Percentiles rank a stretch among this genome's conserved stretches.
phyloP scores from a whole-genome alignment of 805 yeast genomes.

The Candida maesae region DNA sequence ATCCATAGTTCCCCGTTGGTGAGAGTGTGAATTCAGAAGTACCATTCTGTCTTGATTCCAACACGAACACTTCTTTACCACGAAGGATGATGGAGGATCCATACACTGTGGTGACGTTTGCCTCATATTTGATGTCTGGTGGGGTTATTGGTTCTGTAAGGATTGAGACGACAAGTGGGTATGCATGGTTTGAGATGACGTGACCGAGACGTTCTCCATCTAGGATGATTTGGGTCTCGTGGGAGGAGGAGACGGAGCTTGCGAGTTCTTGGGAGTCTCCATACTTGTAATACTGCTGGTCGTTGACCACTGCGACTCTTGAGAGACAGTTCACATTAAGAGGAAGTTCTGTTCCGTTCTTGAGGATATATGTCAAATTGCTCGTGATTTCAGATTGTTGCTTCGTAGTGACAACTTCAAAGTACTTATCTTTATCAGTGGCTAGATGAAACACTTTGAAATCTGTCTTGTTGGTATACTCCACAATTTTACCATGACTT shows the following conservation, averaged over 20 bases:
- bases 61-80: constrained; percentile 18
- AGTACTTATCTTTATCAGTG: constrained; percentile 17
- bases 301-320: constrained; percentile 33
- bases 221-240: constrained; percentile 15
- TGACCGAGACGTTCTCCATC: constrained; percentile 10
- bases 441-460: constrained; percentile 7
- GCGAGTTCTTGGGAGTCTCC: constrained; percentile 38
- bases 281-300: constrained; percentile 33
- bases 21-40: constrained; percentile 40
- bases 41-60: constrained; percentile 39
- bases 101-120: constrained; percentile 22
- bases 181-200: constrained; percentile 13
- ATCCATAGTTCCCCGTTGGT: constrained; percentile 44
- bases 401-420: constrained; percentile 22
- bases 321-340: constrained; percentile 22
- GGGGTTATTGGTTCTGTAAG: constrained; percentile 13
- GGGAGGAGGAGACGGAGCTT: constrained; percentile 16
- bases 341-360: constrained; percentile 22
- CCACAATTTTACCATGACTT: constrained; percentile 36
- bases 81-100: constrained; percentile 17
- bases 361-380: constrained; percentile 17
- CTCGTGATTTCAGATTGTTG: constrained; percentile 14
- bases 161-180: constrained; percentile 18
- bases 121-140: constrained; percentile 16
- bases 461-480: constrained; percentile 26